Evolutionary conservation across 805 yeast genomes (phyloP).

Genomic region (Metschnikowia lunata): DNA sequence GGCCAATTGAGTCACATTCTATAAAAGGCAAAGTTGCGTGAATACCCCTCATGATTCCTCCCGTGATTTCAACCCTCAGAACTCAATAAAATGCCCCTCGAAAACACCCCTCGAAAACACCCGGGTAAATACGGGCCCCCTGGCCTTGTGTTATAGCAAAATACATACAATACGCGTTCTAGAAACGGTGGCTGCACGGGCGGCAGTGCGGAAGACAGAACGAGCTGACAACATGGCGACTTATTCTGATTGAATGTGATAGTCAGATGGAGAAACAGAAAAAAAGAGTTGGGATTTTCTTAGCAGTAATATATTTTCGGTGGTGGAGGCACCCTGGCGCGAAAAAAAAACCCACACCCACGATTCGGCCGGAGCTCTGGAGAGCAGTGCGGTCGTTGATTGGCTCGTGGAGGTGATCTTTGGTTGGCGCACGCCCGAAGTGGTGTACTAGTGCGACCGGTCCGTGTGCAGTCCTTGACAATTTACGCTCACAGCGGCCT

Average conservation of each 20-base stretch:
- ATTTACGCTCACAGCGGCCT: too few species aligned
- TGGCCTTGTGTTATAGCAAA: not conserved
- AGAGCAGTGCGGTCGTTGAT: constrained; percentile 14
- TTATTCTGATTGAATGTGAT: constrained; percentile 13
- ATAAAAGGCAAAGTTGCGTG: too few species aligned
- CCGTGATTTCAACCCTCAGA: too few species aligned
- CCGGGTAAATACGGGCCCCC: too few species aligned
- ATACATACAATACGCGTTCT: constrained; percentile 29
- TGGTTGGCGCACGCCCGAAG: constrained; percentile 6
- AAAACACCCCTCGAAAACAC: too few species aligned
- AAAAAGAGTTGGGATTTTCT: constrained; percentile 13
- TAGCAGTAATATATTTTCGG: constrained; percentile 15
- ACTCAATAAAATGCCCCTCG: too few species aligned
- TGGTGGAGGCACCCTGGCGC: constrained; percentile 14
- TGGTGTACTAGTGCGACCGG: too few species aligned
- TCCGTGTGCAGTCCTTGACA: too few species aligned
- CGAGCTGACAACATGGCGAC: constrained; percentile 75
- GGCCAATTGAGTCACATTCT: too few species aligned
- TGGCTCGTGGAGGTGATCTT: constrained; percentile 6
- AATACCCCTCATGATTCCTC: too few species aligned
- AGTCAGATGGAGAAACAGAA: constrained; percentile 15
- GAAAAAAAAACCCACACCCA: constrained; percentile 17
- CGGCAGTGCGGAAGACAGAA: constrained; percentile 80
- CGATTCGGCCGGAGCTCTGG: constrained; percentile 18
- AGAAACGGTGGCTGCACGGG: constrained; percentile 55